Evolutionary conservation across 768 basidiomycete species (phyloP).

Genomic region (Chalciporus pseudorubinellus): DNA sequence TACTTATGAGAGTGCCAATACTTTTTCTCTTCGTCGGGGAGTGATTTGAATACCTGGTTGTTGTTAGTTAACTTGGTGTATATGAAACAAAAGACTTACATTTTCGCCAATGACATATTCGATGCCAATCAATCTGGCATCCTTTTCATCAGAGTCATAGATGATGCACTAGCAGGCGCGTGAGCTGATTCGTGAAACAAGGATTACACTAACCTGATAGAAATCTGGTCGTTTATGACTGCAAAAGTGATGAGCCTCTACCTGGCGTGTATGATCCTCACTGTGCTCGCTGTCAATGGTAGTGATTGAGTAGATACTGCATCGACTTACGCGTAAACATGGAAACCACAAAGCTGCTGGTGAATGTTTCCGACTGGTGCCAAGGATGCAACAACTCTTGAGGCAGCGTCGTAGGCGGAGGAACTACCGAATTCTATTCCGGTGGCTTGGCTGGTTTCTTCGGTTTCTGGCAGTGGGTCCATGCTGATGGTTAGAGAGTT

Average conservation of each 20-base stretch:
- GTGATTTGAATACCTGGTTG: constrained; percentile 34
- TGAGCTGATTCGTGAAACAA: constrained; percentile 27
- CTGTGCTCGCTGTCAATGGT: constrained; percentile 11
- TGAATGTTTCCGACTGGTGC: constrained; percentile 34
- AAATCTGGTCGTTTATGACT: constrained; percentile 37
- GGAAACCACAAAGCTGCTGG: constrained; percentile 36
- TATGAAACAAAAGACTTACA: neutral
- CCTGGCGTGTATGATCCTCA: constrained; percentile 32
- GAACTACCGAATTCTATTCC: constrained; percentile 25
- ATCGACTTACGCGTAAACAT: constrained; percentile 30
- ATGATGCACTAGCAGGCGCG: constrained; percentile 38
- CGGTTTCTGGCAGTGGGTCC: constrained; percentile 29
- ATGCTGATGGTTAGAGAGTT: constrained; percentile 9
- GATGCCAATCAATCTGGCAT: constrained; percentile 50
- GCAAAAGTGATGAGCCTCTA: constrained; percentile 47
- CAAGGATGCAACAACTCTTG: constrained; percentile 31
- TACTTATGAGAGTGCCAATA: constrained; percentile 57
- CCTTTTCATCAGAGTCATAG: constrained; percentile 40
- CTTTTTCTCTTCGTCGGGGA: constrained; percentile 46
- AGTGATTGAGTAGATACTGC: too few relatives aligned
- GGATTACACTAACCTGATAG: constrained; percentile 32
- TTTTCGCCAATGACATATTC: constrained; percentile 51
- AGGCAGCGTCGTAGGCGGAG: constrained; percentile 25
- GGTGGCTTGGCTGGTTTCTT: constrained; percentile 5
- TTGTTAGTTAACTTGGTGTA: neutral